Evolutionary conservation across 2,329 filamentous ascomycete species (phyloP), one percentile per base, ranked within the genome.

Genomic region (Sporothrix brasiliensis): DNA sequence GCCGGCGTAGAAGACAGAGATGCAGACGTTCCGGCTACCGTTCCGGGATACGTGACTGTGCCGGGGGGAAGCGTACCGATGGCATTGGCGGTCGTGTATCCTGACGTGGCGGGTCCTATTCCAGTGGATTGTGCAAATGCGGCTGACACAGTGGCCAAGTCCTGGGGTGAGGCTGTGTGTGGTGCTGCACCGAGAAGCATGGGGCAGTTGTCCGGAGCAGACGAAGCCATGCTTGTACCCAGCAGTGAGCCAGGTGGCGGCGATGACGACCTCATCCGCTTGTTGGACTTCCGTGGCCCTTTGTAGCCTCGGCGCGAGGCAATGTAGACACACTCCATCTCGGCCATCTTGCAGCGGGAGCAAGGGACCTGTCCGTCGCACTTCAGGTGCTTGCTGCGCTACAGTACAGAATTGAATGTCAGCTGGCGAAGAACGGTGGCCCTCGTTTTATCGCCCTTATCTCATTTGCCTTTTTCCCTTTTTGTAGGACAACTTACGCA

Each of bases 291-390:
- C n/a, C 86, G 83, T 1, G 86, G 87, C 16, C 90, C 89, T 79
- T 91, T 92, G 81, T 91, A 92, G 41, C 91, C 91, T 72, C 91
- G 87, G 56, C 91, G 88, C 52, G 91, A 93, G 58, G 90, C 88
- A 65, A 92, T 87, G 77, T 92, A 93, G 76, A 88, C 81, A 78
- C 92, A 94, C 63, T 89, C 84, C 21, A 84, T 80, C 70, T 85
- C 85, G 63, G 85, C 84, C 67, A 82, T 79, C 27, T 81, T 80
- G 79, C 91, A 94, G 69, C 92, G 88, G 61, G 86, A 84, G 79
- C 92, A 94, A 14, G 91, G 91, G 44, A 80, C 88, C 50, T 83
- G 80, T 39, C 90, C 91, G 78, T 93, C 90, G 77, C 91, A 94
- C 77, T 92, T 94, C 65, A 93, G 84, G 78, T 94, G 92, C 76